These are phyloP conservation scores for Rhytidhysteron rufulum DNA, from an alignment of 2,329 filamentous ascomycete genomes.

Conservation along the genomic window DNA sequence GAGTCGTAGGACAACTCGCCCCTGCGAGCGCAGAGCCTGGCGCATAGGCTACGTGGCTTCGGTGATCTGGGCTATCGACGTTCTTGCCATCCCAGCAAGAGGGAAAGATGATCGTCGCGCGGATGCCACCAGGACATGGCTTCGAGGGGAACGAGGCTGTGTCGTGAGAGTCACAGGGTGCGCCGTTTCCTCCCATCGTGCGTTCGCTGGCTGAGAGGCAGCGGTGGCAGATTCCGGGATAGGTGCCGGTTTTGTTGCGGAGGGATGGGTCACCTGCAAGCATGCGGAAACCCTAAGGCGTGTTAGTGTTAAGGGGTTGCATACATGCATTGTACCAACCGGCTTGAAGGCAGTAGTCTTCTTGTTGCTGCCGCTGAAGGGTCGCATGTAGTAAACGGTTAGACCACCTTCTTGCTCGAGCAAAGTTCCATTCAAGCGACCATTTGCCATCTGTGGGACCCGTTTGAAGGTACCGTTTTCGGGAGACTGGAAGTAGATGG, in stretches of 20 bases:
- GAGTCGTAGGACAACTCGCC: not conserved
- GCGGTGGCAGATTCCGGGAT: conserved; percentile 41
- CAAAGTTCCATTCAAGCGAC: conserved; percentile 23
- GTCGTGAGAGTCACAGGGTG: conserved; percentile 22
- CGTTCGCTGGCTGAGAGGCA: conserved; percentile 37
- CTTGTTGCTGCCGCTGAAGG: conserved; percentile 18
- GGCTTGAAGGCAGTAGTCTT: conserved; percentile 40
- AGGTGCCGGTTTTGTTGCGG: conserved; percentile 9
- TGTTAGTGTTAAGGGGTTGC: not conserved
- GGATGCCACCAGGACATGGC: conserved; percentile 71
- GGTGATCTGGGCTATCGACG: conserved; percentile 54
- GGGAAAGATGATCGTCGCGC: conserved; percentile 64
- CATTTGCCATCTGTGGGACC: conserved; percentile 34
- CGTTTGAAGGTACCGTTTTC: conserved; percentile 28
- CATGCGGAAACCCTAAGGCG: conserved; percentile 61
- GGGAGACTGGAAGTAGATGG: conserved; percentile 27
- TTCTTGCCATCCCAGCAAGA: conserved; percentile 64
- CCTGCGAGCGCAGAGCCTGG: conserved; percentile 12
- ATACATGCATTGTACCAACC: not conserved
- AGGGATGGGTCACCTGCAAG: conserved; percentile 54
- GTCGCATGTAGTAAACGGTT: conserved; percentile 35
- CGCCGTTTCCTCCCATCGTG: conserved; percentile 11
- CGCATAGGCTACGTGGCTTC: conserved; percentile 57
- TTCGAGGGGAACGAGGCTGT: conserved; percentile 27
- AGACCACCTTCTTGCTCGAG: conserved; percentile 30